These are phyloP conservation scores for Metschnikowia picachoensis DNA, from an alignment of 805 yeast genomes.

Conservation along the genomic window DNA sequence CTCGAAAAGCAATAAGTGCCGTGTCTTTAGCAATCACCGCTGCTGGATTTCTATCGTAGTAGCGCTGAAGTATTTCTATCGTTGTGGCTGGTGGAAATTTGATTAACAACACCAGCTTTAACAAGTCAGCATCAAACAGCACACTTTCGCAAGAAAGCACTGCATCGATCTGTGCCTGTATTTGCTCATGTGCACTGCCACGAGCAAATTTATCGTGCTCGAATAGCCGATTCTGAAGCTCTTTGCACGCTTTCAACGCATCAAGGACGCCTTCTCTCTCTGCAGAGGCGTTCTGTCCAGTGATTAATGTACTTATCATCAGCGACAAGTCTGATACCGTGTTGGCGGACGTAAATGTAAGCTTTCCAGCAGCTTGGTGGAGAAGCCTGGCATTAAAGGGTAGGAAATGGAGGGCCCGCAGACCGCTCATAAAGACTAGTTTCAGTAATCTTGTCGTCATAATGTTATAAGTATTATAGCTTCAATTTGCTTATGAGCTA, in stretches of 20 bases:
- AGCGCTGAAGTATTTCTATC: conserved; percentile 25
- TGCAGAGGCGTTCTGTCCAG: background rate
- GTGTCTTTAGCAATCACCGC: conserved; percentile 30
- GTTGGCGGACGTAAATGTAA: conserved; percentile 13
- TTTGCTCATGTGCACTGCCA: conserved; percentile 20
- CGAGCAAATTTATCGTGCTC: conserved; percentile 24
- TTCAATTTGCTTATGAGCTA: no score
- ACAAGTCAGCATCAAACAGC: conserved; percentile 22
- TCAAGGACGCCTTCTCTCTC: conserved; percentile 11
- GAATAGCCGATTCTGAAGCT: conserved; percentile 17
- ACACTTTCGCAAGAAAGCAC: conserved; percentile 21
- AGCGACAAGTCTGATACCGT: conserved; percentile 11
- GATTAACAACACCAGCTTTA: conserved; percentile 29
- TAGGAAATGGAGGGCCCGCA: background rate
- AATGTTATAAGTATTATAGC: no score
- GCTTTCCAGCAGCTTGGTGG: background rate
- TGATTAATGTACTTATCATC: conserved; percentile 9
- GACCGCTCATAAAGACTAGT: background rate
- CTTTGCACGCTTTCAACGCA: conserved; percentile 24
- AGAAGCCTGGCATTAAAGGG: no score
- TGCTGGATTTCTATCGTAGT: conserved; percentile 23
- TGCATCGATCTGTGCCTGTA: conserved; percentile 20
- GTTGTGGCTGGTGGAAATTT: conserved; percentile 31
- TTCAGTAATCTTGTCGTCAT: no score
- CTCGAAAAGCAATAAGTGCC: conserved; percentile 62